Evolutionary conservation across 805 yeast species (phyloP), one percentile per base, ranked within the genome.

Genomic region (Komagataella pseudopastoris): DNA sequence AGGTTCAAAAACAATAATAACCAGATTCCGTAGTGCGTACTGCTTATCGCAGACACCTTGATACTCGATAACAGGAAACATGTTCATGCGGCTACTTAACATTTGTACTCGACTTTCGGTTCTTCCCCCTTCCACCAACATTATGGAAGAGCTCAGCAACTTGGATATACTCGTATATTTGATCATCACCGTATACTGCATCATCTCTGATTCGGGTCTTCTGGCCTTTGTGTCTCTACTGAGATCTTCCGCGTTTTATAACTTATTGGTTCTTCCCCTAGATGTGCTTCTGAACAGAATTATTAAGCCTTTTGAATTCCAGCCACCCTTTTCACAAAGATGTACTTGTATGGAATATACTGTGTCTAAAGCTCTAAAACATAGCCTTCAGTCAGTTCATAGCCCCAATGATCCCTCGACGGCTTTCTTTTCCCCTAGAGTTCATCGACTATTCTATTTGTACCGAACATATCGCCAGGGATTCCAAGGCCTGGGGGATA

Each of bases 401-500:
- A 44, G 22, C 1, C 46, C 50, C 5, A 52, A 55, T 23, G 54
- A 56, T 16, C 52, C 52, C 8, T 49, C 51, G 10, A 64, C 67
- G 1, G 52, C 58, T 4, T 63, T 67, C 45, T 53, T 64, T n/a
- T 58, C 68, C 12, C 59, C 63, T 49, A 46, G 54, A 4, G 63
- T 66, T 1, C 67, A 69, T 66, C 61, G 60, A 50, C 47, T 61
- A 3, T 58, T 69, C 30, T 63, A 63, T 46, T 60, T 59, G 43
- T 55, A 56, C n/a, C 54, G 74, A 45, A 55, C 60, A 2, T 52
- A 63, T n/a, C 48, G 63, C 7, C 71, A 68, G 52, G 62, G 63
- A 0, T 62, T 63, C 53, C 63, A 63, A 49, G 70, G 70, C 1
- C 53, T 68, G 36, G 74, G 70, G 18, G 64, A 67, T 49, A 57